Evolutionary conservation across 495 filamentous ascomycete genomes (phyloP).

Genomic region (Thozetella sp.): DNA sequence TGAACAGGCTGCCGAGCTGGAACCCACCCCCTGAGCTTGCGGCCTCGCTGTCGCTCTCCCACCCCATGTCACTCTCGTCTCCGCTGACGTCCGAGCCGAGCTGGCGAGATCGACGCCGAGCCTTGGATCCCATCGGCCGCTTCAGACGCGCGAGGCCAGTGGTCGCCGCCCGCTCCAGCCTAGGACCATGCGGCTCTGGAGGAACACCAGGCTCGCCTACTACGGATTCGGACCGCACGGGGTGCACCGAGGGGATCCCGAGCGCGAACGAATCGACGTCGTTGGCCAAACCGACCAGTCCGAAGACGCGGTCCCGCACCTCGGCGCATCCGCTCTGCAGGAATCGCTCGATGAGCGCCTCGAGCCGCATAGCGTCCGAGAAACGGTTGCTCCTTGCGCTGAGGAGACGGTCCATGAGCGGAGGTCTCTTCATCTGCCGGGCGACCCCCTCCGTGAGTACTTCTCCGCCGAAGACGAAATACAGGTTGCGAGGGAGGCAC

Average conservation of each 20-base stretch:
- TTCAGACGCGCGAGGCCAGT: background rate
- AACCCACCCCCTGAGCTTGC: background rate
- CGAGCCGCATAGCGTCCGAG: slow-evolving; percentile 11
- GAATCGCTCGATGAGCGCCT: slow-evolving; percentile 17
- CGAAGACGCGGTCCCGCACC: slow-evolving; percentile 16
- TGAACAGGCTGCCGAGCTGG: background rate
- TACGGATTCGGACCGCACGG: background rate
- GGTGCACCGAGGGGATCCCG: background rate
- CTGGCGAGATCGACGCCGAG: background rate
- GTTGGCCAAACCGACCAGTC: slow-evolving; percentile 19
- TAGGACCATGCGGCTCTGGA: background rate
- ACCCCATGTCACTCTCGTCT: background rate
- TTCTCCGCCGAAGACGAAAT: slow-evolving; percentile 5
- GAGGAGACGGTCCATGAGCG: slow-evolving; percentile 10
- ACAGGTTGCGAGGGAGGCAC: slow-evolving; percentile 6
- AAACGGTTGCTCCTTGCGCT: slow-evolving; percentile 11
- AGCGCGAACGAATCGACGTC: slow-evolving; percentile 12
- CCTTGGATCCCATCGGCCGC: background rate
- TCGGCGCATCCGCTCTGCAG: slow-evolving; percentile 11
- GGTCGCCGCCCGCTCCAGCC: background rate
- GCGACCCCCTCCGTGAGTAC: background rate
- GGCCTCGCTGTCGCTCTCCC: background rate
- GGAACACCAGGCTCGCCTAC: background rate
- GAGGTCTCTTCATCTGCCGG: background rate
- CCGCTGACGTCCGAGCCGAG: background rate